phyloP scores from a whole-genome alignment of 2,329 filamentous ascomycete genomes.

The Fusarium subtropicale region DNA sequence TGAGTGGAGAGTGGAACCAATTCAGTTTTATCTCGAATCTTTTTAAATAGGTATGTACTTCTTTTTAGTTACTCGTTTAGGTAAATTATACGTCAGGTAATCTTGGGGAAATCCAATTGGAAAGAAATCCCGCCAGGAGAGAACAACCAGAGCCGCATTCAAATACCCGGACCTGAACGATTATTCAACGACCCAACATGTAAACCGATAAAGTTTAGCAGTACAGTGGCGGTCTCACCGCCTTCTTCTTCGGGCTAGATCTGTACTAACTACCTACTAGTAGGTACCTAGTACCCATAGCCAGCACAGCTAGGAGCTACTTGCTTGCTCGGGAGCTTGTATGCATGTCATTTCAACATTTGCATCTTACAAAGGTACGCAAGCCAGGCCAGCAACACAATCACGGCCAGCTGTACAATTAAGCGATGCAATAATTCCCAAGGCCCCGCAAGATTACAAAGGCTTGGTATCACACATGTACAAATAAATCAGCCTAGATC shows the following conservation, averaged over 20 bases:
- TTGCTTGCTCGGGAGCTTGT: slow-evolving; percentile 31
- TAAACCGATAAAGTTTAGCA: slow-evolving; percentile 10
- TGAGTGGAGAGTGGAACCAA: slow-evolving; percentile 43
- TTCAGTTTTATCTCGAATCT: slow-evolving; percentile 27
- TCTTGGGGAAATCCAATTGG: slow-evolving; percentile 5
- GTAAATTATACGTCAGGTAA: not conserved
- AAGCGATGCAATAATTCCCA: slow-evolving; percentile 19
- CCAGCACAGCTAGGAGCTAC: slow-evolving; percentile 31
- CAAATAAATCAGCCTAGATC: slow-evolving; percentile 12
- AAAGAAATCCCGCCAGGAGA: slow-evolving; percentile 9
- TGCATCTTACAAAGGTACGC: slow-evolving; percentile 1
- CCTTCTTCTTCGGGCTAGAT: slow-evolving; percentile 32
- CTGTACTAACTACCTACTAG: slow-evolving; percentile 9
- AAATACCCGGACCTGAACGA: slow-evolving; percentile 3
- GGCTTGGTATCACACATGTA: slow-evolving; percentile 12
- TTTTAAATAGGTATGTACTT: slow-evolving; percentile 14
- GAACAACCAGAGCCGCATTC: slow-evolving; percentile 22
- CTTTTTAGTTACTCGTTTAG: slow-evolving; percentile 7
- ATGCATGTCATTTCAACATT: slow-evolving; percentile 23
- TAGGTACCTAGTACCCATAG: not conserved
- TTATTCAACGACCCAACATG: not conserved
- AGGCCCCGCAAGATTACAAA: not conserved
- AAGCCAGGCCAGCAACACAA: slow-evolving; percentile 14
- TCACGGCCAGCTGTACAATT: slow-evolving; percentile 1
- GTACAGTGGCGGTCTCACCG: slow-evolving; percentile 26